Conservation (phyloP, 768 basidiomycete genomes). For the Tremella yokohamensis region DNA sequence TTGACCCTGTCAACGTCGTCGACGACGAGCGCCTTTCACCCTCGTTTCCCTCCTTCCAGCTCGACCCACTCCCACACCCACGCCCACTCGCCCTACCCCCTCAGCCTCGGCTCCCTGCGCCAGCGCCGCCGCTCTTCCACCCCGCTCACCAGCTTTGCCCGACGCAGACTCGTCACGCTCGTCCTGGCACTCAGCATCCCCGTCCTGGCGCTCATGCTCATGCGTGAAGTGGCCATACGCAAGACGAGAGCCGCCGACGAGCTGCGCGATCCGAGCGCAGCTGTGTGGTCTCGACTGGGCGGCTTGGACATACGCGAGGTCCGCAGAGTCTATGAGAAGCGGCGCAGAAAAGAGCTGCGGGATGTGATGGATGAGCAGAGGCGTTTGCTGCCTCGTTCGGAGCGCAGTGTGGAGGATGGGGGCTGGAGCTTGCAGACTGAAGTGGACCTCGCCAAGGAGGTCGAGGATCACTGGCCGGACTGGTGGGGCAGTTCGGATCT, state of each 20-base stretch:
- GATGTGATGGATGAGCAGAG: conserved; percentile 2
- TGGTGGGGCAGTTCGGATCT: conserved; percentile 47
- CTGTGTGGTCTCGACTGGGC: conserved; percentile 4
- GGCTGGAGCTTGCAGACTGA: conserved; percentile 15
- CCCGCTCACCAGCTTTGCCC: too few species aligned
- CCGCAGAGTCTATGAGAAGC: conserved; percentile 15
- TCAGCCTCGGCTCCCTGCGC: too few species aligned
- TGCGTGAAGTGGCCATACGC: conserved; percentile 11
- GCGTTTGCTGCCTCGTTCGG: not conserved
- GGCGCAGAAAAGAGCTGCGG: not conserved
- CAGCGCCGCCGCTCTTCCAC: too few species aligned
- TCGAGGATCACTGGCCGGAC: conserved; percentile 18
- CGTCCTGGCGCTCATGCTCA: conserved; percentile 7
- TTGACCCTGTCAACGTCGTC: too few species aligned
- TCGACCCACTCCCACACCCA: too few species aligned
- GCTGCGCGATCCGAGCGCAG: not conserved
- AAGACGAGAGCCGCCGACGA: not conserved
- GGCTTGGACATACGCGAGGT: not conserved
- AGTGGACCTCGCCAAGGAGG: conserved; percentile 8
- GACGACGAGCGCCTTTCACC: too few species aligned
- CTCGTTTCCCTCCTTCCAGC: too few species aligned
- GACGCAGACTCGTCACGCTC: not conserved
- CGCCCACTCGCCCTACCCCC: too few species aligned
- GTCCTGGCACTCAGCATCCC: conserved; percentile 9
- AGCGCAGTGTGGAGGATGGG: not conserved